Evolutionary conservation across 2,329 filamentous ascomycete species (phyloP), one percentile per base, ranked within the genome.

Genomic region (Epichloe uncinata): DNA sequence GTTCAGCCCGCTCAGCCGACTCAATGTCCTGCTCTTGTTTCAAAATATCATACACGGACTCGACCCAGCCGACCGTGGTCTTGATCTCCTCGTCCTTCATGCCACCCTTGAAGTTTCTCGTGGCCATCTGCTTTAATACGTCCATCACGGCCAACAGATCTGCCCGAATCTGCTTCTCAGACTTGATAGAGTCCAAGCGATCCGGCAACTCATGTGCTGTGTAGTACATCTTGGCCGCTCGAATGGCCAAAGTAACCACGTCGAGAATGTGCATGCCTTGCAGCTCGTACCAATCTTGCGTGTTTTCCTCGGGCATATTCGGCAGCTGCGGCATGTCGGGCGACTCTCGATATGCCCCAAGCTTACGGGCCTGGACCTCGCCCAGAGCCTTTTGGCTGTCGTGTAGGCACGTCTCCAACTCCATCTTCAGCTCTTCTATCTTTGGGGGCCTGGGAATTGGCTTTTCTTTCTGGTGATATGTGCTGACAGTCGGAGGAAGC

Each of bases 401-500:
- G 40, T 77, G 73, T 18, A 98, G 71, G 5, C 84, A 77, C 52
- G 79, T 77, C 47, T 83, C 90, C 42, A 81, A 67, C 20, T 78
- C 73, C 15, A 66, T 60, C 61, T 91, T 86, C 50, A 98, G 75
- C 53, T 91, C 83, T 45, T 80, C 73, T 55, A 91, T 80, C 52
- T 93, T 85, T 8, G 93, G 93, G 38, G 90, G 87, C 47, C 85
- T 91, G 11, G 87, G 81, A 20, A 95, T 76, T 51, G 84, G 82
- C 59, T 89, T 87, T 53, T 87, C 84, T 57, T 85, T 84, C 60
- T 89, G 82, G 56, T 87, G 89, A 67, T 97, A 98, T 3, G 93
- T 98, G 74, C 90, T 96, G 40, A 91, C 88, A 0, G 93, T 98
- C 0, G 93, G 93, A n/a, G 93, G 91, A 3, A 96, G 80, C 81